These are phyloP conservation scores for Fusarium chaquense DNA, from an alignment of 2,329 filamentous ascomycete species.

Conservation along the genomic window DNA sequence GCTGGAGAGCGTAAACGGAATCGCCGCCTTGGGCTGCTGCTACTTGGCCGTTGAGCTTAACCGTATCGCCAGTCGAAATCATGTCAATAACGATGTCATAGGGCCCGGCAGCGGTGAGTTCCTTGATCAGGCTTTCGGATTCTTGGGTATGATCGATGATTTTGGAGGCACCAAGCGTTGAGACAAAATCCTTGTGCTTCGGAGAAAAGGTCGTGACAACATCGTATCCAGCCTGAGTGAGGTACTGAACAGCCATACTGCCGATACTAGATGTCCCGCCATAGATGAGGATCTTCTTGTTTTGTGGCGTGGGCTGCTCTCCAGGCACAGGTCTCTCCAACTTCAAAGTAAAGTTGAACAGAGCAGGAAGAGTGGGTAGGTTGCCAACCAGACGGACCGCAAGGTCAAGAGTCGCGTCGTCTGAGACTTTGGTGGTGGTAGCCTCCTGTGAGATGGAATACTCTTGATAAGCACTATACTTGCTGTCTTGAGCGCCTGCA, in stretches of 20 bases:
- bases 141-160: constrained; percentile 25
- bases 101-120: constrained; percentile 17
- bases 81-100: constrained; percentile 33
- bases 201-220: constrained; percentile 37
- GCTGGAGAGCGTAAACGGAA: constrained; percentile 33
- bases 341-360: constrained; percentile 33
- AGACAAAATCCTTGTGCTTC: constrained; percentile 31
- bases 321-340: constrained; percentile 23
- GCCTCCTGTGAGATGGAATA: constrained; percentile 14
- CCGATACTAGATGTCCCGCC: constrained; percentile 39
- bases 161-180: constrained; percentile 19
- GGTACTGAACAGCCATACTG: constrained; percentile 33
- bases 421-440: constrained; percentile 30
- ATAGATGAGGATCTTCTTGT: constrained; percentile 30
- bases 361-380: constrained; percentile 30
- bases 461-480: constrained; percentile 36
- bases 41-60: constrained; percentile 31
- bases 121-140: constrained; percentile 1
- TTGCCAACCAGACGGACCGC: constrained; percentile 37
- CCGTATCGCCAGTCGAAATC: constrained; percentile 29
- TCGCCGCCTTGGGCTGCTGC: constrained; percentile 28
- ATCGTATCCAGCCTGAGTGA: constrained; percentile 36
- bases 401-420: constrained; percentile 16
- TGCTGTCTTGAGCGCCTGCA: constrained; percentile 28
- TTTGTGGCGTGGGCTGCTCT: constrained; percentile 4